Conservation (phyloP, 257 asterid genomes). For the Lavandula angustifolia region DNA sequence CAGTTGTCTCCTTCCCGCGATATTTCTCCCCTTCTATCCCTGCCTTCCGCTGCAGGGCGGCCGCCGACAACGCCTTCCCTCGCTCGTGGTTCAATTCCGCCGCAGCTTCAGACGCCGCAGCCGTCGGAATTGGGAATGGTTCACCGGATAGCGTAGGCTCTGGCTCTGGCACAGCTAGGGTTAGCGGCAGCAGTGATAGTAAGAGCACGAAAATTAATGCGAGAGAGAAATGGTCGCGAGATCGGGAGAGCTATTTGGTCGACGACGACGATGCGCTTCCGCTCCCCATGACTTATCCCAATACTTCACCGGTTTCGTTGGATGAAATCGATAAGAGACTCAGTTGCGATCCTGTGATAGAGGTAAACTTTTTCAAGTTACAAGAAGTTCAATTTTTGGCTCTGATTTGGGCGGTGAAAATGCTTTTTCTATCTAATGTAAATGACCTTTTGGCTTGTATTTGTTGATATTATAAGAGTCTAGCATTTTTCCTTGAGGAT, state of each 20-base stretch:
- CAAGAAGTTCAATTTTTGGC: neutral
- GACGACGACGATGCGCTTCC: conserved; percentile 74
- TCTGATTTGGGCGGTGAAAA: neutral
- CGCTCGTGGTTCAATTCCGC: conserved; percentile 51
- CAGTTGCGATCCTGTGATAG: conserved; percentile 58
- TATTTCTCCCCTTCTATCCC: conserved; percentile 27
- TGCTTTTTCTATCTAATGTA: neutral
- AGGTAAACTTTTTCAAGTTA: conserved; percentile 39
- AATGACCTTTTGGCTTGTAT: neutral
- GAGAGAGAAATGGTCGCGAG: conserved; percentile 76
- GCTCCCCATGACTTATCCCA: conserved; percentile 83
- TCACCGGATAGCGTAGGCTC: conserved; percentile 35
- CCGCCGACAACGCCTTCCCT: conserved; percentile 45
- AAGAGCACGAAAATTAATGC: conserved; percentile 56
- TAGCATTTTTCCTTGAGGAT: neutral
- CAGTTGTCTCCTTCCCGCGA: conserved; percentile 28
- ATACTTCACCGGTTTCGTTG: conserved; percentile 56
- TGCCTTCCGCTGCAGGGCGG: conserved; percentile 48
- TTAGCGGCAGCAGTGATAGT: conserved; percentile 13
- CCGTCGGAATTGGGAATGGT: conserved; percentile 40
- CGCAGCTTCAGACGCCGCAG: conserved; percentile 46
- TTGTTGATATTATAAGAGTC: neutral
- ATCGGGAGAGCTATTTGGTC: conserved; percentile 74
- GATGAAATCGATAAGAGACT: conserved; percentile 74
- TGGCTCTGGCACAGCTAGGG: conserved; percentile 27